Evolutionary conservation across 805 yeast species (phyloP), one percentile per base, ranked within the genome.

Genomic region (Spathaspora passalidarum): DNA sequence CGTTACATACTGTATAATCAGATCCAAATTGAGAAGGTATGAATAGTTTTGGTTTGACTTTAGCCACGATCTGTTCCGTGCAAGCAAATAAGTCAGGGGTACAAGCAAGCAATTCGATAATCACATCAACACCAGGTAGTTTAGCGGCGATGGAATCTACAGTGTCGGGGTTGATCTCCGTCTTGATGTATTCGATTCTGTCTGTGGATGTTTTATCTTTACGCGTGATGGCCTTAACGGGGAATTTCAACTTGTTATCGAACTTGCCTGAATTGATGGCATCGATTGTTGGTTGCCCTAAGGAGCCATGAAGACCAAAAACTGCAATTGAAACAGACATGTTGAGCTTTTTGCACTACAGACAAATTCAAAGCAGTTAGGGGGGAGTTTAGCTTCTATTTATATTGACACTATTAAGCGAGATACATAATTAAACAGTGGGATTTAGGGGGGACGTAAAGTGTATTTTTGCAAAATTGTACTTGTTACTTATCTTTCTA

Each of bases 21-120:
- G 68, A 54, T 34, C 88, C 89, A 53, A 77, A 82, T 54, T 81
- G 86, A 2, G 84, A 75, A 26, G 86, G 84, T 51, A 81, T 73
- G 63, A 70, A 81, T 25, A 79, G 56, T 56, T 75, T 74, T 42
- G 80, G 79, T 50, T 75, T 73, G 43, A 66, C 69, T 19, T 55
- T 17, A 9, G 29, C 21, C 3, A 73, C 73, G 5, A 75, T 42
- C 20, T 56, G 71, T 40, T 75, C 78, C 23, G 73, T 47, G n/a
- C 63, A 49, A 1, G 53, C 62, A 25, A 62, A 70, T 16, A 56
- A 41, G n/a, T 54, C 56, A 5, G 75, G 68, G 21, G 51, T 52
- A 11, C 60, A 47, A 13, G 68, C 60, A 35, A 68, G 52, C 38
- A 80, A 61, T 49, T 78, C 75, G 52, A 82, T 57, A 17, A 82